phyloP scores from a whole-genome alignment of 208 protist species.

The Trypanosomatidae sp. region DNA sequence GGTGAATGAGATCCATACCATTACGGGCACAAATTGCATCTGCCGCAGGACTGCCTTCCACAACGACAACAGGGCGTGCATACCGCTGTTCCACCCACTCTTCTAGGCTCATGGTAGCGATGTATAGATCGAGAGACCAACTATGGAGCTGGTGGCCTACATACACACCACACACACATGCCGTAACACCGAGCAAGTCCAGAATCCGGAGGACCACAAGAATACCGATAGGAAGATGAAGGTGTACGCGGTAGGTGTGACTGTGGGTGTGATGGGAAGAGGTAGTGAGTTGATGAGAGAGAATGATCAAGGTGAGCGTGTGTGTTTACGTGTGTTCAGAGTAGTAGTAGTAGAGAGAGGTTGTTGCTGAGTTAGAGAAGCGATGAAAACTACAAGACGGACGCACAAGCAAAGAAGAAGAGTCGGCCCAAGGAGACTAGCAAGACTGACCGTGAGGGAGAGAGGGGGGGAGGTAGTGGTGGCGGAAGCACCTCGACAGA shows the following conservation, averaged over 20 bases:
- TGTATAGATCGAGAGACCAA: not conserved
- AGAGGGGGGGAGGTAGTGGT: too few species aligned
- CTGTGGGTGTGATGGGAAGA: not conserved
- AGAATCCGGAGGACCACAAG: constrained; percentile 1
- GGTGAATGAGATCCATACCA: constrained; percentile 69
- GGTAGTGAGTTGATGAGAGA: not conserved
- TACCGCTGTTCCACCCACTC: constrained; percentile 75
- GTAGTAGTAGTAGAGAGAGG: not conserved
- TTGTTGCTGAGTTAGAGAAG: not conserved
- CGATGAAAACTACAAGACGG: not conserved
- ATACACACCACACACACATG: constrained; percentile 9
- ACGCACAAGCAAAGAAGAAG: not conserved
- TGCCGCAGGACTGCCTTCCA: constrained; percentile 45
- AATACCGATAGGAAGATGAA: constrained; percentile 8
- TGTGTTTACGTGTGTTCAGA: not conserved
- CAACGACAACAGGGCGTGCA: constrained; percentile 68
- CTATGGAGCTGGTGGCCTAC: not conserved
- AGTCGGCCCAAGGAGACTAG: not conserved
- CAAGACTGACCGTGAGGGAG: not conserved
- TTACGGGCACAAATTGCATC: constrained; percentile 50
- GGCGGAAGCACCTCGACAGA: too few species aligned
- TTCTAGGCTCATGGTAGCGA: constrained; percentile 19
- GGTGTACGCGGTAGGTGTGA: not conserved
- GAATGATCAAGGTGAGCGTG: not conserved
- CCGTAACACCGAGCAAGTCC: not conserved